Evolutionary conservation across 2,329 filamentous ascomycete species (phyloP).

Genomic region (Acrodontium crateriforme): DNA sequence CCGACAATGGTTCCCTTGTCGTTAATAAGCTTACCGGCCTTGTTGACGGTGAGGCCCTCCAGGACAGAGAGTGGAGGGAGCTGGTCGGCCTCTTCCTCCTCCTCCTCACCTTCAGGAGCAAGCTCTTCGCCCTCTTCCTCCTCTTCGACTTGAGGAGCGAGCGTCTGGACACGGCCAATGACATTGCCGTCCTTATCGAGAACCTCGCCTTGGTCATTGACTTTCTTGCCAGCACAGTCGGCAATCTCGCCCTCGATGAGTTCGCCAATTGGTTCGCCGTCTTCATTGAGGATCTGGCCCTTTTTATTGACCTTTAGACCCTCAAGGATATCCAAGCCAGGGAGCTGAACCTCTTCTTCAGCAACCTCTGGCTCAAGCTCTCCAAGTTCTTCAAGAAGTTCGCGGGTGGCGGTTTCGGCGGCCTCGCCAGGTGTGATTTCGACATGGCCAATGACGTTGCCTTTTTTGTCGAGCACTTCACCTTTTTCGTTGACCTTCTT

Average conservation of each 20-base stretch:
- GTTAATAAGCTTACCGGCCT: constrained; percentile 37
- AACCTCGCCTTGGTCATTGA: constrained; percentile 38
- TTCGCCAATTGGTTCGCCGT: constrained; percentile 38
- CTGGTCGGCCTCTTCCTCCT: constrained; percentile 16
- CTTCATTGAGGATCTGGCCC: constrained; percentile 37
- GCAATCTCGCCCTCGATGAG: constrained; percentile 33
- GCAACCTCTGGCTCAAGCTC: constrained; percentile 17
- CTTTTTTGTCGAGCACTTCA: constrained; percentile 35
- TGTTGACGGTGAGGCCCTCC: constrained; percentile 37
- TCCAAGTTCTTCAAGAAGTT: constrained; percentile 32
- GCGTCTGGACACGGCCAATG: constrained; percentile 35
- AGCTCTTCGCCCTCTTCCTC: constrained; percentile 19
- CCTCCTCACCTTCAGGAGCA: constrained; percentile 16
- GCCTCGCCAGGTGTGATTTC: constrained; percentile 35
- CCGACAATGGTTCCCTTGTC: constrained; percentile 33
- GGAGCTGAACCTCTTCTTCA: constrained; percentile 14
- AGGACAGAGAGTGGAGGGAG: constrained; percentile 36
- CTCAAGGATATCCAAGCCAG: constrained; percentile 32
- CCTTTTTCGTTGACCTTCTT: constrained; percentile 37
- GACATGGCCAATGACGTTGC: constrained; percentile 35
- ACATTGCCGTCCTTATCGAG: constrained; percentile 37
- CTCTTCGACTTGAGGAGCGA: constrained; percentile 42
- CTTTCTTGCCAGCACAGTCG: constrained; percentile 32
- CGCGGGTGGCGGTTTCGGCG: constrained; percentile 35
- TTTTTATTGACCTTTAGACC: constrained; percentile 45